Evolutionary conservation across 345 rosid species (phyloP).

Genomic region (Moricandia arvensis): DNA sequence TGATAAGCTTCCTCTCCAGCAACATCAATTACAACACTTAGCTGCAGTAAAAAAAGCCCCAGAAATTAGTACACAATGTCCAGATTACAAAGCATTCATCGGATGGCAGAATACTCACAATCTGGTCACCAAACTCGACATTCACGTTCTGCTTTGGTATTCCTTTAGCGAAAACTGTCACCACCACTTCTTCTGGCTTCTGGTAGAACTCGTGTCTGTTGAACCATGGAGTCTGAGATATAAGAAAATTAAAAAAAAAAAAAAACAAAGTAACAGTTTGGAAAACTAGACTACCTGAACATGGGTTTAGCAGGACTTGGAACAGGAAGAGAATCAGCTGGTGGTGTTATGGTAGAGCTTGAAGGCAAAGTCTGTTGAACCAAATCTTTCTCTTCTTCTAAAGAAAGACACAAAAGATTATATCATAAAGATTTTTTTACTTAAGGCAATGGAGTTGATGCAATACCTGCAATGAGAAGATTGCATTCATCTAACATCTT

Average conservation of each 20-base stretch:
- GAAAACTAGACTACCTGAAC: slow-evolving; percentile 49
- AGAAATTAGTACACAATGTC: not conserved
- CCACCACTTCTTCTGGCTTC: slow-evolving; percentile 63
- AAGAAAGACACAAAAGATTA: slow-evolving; percentile 8
- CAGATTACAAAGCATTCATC: not conserved
- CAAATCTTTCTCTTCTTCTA: slow-evolving; percentile 45
- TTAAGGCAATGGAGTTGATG: too few relatives aligned
- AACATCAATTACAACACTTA: slow-evolving; percentile 58
- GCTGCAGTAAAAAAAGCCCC: slow-evolving; percentile 42
- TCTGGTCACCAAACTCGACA: slow-evolving; percentile 78
- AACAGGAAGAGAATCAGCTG: slow-evolving; percentile 27
- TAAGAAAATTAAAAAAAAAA: not conserved
- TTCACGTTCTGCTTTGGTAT: not conserved
- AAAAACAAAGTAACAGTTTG: not conserved
- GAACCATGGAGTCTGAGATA: slow-evolving; percentile 20
- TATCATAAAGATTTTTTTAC: not conserved
- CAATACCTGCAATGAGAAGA: slow-evolving; percentile 48
- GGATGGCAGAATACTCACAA: slow-evolving; percentile 45
- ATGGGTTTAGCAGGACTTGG: slow-evolving; percentile 44
- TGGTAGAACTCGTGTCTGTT: slow-evolving; percentile 77
- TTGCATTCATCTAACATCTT: slow-evolving; percentile 60
- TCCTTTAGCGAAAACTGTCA: slow-evolving; percentile 72
- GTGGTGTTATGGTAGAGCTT: slow-evolving; percentile 30
- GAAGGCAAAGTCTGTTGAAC: slow-evolving; percentile 30
- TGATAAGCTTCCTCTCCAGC: slow-evolving; percentile 61